These are phyloP conservation scores for Salix viminalis DNA, from an alignment of 345 rosid species.

Conservation along the genomic window DNA sequence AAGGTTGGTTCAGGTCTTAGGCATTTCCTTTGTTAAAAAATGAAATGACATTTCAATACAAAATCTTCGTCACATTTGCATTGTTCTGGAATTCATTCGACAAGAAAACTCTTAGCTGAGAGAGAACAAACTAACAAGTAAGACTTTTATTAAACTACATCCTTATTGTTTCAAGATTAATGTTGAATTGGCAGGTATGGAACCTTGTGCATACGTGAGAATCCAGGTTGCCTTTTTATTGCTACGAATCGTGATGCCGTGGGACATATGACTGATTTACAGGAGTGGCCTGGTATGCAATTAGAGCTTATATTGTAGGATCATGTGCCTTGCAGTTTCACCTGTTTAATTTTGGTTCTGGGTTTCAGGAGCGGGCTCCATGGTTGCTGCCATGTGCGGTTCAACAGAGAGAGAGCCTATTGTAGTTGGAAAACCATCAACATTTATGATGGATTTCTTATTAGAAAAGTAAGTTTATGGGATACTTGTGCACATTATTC, in stretches of 20 bases:
- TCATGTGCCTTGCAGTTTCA: not conserved
- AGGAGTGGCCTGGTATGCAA: conserved; percentile 89
- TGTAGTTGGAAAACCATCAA: conserved; percentile 90
- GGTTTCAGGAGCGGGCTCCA: conserved; percentile 83
- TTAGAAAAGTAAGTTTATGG: conserved; percentile 54
- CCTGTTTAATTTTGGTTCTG: conserved; percentile 6
- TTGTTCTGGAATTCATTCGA: not conserved
- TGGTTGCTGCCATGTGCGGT: conserved; percentile 81
- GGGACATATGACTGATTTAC: conserved; percentile 78
- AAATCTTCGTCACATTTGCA: not conserved
- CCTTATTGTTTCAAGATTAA: not conserved
- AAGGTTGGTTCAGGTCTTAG: not conserved
- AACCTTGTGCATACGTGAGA: conserved; percentile 89
- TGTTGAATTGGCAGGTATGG: conserved; percentile 54
- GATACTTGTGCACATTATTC: not conserved
- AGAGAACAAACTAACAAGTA: not conserved
- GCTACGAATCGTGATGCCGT: conserved; percentile 89
- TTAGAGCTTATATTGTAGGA: not conserved
- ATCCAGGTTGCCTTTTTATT: conserved; percentile 86
- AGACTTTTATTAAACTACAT: not conserved
- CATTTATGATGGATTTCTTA: conserved; percentile 87
- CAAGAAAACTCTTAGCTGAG: not conserved
- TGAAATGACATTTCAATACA: no score
- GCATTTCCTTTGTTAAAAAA: not conserved
- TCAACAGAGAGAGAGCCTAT: conserved; percentile 75